Evolutionary conservation across 208 protist genomes (phyloP), one percentile per base, ranked within the genome.

Genomic region (Chromosphaera perkinsii): DNA sequence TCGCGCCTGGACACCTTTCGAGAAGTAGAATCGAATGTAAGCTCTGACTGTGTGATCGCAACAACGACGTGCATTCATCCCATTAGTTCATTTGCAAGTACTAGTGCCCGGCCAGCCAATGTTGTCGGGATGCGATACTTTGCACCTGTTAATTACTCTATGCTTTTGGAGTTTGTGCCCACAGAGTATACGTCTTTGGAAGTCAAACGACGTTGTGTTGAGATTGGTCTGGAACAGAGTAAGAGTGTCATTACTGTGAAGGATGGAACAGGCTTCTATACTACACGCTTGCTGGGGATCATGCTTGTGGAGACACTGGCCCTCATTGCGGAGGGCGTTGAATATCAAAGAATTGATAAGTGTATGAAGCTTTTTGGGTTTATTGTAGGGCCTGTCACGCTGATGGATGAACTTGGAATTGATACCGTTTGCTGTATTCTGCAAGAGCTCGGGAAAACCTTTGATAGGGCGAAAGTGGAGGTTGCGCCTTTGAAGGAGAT

Each of bases 51-150:
- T 56, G 66, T 94, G 48, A 88, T 94, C 60, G 87, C 87, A 14
- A 88, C 88, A 37, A 94, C 92, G 76, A 94, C 90, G 17, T 91
- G 84, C 2, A 89, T 88, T 26, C 79, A 92, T 17, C 86, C 86
- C 61, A 78, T 94, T 49, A 7, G 75, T 14, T 85, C 91, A 72
- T 76, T 93, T 72, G 84, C 88, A 61, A 69, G 47, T 4, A 81
- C 76, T 31, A 80, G 80, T 31, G 80, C 78, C 64, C 80, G 78
- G 67, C 87, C 88, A 31, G 57, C 85, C 52, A 80, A 83, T 54
- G 83, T 94, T 65, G 82, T 92, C 55, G 90, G 90, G 60, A 92
- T 94, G 87, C 90, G 92, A 73, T 94, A 92, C 74, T 94, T 94
- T 83, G 90, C 90, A 71, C 90, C 90, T 9, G 90, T 94, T 12